phyloP scores from a whole-genome alignment of 306 rosid species.

The Cucurbita argyrosperma region DNA sequence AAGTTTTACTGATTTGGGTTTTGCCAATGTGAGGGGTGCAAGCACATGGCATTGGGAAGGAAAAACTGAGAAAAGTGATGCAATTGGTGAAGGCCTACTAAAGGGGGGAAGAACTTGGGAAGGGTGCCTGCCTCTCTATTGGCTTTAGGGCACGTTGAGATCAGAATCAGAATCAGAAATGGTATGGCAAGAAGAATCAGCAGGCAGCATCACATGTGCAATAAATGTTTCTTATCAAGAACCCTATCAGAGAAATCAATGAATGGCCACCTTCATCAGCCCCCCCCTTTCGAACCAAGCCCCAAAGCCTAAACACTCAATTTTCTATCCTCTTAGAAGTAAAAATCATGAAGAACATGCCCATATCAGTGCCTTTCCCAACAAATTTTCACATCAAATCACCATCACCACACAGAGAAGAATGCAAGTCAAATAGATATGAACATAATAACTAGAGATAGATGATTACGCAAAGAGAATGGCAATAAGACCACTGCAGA shows the following conservation, averaged over 20 bases:
- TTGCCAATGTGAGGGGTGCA: not conserved
- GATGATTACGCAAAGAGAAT: not conserved
- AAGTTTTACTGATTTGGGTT: not conserved
- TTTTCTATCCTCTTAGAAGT: not conserved
- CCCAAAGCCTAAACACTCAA: not conserved
- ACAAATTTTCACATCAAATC: not conserved
- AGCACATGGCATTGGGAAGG: constrained; percentile 12
- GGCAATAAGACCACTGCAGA: not conserved
- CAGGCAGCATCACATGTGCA: constrained; percentile 8
- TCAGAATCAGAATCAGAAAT: constrained; percentile 3
- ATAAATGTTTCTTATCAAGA: constrained; percentile 4
- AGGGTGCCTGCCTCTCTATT: constrained; percentile 3
- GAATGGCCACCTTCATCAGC: not conserved
- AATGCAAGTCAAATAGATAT: not conserved
- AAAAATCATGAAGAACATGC: not conserved
- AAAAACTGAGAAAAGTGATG: not conserved
- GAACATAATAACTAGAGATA: not conserved
- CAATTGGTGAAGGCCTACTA: not conserved
- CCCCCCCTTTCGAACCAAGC: not conserved
- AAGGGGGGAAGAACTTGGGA: constrained; percentile 4
- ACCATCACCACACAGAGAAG: not conserved
- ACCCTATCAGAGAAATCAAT: constrained; percentile 2
- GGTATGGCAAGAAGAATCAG: constrained; percentile 4
- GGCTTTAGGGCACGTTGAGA: constrained; percentile 2
- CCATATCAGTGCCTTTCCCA: not conserved